Base-by-base conservation (phyloP, 176 grass and related monocot species). In the Cenchrus americanus region DNA sequence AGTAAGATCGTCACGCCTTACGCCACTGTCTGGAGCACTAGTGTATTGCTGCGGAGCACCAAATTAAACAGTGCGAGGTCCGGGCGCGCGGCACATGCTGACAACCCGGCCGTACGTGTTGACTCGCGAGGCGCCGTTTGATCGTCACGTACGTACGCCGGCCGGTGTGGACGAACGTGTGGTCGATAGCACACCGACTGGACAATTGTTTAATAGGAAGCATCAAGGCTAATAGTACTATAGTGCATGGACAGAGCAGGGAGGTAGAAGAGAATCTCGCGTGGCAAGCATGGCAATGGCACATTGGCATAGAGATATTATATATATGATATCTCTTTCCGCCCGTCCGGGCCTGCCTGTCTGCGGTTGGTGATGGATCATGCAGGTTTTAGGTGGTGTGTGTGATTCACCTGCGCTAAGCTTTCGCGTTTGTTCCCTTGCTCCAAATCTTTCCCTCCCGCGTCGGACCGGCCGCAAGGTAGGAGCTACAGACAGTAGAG, bases 381-480 rank as follows among this genome's bases (percentile, higher is more conserved):
- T n/a, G 63, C 27, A 0, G 27, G 60, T 27, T 66, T 65, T 66
- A 23, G 15, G 63, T 66, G 32, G 63, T 40, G 63, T n/a, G 37
- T 40, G 63, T 40, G 63, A 66, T 40, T 66, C 30, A 37, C 17
- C 65, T 68, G 65, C 34, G 34, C 34, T 37, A 37, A 37, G 34
- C 65, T 68, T 68, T 68, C 8, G 65, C 34, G 65, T 59, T 43
- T 76, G 47, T 26, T 80, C 34, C 32, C 14, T 58, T 69, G 6
- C 8, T 40, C 34, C 34, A 37, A 37, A n/a, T n/a, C n/a, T n/a
- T 37, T 37, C 34, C 34, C 4, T 64, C 30, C 10, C 43, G 11
- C 27, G 27, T 30, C 66, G 43, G 7, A 42, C 40, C 40, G 15
- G 21, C 40, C 40, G 21, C 21, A 10, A 7, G 41, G 46, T 13